Conservation (phyloP, 2,329 filamentous ascomycete genomes). For the Microcyclospora tardicrescens region DNA sequence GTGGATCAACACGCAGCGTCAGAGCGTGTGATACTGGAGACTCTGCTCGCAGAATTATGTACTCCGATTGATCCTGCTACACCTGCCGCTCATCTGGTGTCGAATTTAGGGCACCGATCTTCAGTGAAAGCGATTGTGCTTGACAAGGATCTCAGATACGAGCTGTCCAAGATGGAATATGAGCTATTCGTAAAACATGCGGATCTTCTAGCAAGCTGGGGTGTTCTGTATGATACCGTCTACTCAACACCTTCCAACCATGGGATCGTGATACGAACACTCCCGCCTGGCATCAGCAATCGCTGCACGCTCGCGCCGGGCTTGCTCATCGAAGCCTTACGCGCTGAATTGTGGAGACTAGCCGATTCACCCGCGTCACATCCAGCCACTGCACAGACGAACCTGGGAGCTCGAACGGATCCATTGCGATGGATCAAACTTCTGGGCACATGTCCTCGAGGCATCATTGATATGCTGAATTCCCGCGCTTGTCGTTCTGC, state of each 20-base stretch:
- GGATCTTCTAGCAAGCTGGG: slow-evolving; percentile 57
- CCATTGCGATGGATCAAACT: slow-evolving; percentile 1
- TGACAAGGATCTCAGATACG: slow-evolving; percentile 47
- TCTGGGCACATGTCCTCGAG: slow-evolving; percentile 47
- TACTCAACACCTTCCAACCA: slow-evolving; percentile 1
- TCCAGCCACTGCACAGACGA: not conserved
- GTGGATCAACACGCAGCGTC: slow-evolving; percentile 94
- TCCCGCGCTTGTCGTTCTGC: slow-evolving; percentile 66
- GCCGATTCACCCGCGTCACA: slow-evolving; percentile 28
- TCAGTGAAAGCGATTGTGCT: slow-evolving; percentile 24
- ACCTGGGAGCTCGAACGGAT: too few relatives aligned
- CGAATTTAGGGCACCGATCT: slow-evolving; percentile 21
- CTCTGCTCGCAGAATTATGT: slow-evolving; percentile 49
- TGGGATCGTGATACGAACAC: slow-evolving; percentile 33
- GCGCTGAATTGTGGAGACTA: slow-evolving; percentile 59
- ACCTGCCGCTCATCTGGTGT: slow-evolving; percentile 12
- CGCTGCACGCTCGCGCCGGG: slow-evolving; percentile 61
- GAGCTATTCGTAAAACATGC: slow-evolving; percentile 42
- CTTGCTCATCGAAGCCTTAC: slow-evolving; percentile 59
- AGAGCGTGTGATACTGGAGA: slow-evolving; percentile 70
- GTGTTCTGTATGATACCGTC: slow-evolving; percentile 49
- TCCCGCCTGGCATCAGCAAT: slow-evolving; percentile 64
- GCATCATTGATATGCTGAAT: slow-evolving; percentile 63
- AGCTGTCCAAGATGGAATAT: slow-evolving; percentile 49
- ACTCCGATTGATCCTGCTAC: slow-evolving; percentile 10